Conservation (phyloP, 345 rosid genomes). For the Ceriops tagal region DNA sequence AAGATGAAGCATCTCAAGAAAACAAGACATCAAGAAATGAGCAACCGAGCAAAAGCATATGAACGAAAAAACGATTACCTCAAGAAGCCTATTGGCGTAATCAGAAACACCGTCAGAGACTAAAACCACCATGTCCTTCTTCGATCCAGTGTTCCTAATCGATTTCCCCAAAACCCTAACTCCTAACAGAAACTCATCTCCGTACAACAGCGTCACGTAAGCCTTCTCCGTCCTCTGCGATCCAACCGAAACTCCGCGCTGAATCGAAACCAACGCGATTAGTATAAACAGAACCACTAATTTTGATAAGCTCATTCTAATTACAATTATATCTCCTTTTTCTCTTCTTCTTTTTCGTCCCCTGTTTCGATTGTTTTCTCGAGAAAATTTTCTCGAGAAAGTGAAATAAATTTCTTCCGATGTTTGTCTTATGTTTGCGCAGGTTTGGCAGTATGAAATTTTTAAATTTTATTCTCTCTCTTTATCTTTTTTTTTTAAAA, state of each 20-base stretch:
- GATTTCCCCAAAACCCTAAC: slow-evolving; percentile 94
- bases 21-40: too few relatives aligned
- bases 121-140: slow-evolving; percentile 76
- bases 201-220: slow-evolving; percentile 80
- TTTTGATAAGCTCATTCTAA: slow-evolving; percentile 12
- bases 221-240: slow-evolving; percentile 49
- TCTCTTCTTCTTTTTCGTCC: too few relatives aligned
- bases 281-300: slow-evolving; percentile 12
- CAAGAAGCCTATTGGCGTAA: slow-evolving; percentile 61
- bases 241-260: slow-evolving; percentile 34
- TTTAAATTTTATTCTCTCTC: background rate
- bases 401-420: background rate
- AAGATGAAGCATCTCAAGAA: too few relatives aligned
- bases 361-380: too few relatives aligned
- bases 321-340: background rate
- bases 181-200: slow-evolving; percentile 91
- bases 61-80: slow-evolving; percentile 26
- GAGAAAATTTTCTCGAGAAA: background rate
- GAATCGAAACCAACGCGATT: slow-evolving; percentile 33
- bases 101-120: slow-evolving; percentile 93
- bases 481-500: background rate
- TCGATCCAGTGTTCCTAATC: slow-evolving; percentile 74
- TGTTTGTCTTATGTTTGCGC: background rate
- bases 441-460: background rate
- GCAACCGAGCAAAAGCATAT: background rate